phyloP scores from a whole-genome alignment of 139 green algal species.

The Micromonas pusilla region DNA sequence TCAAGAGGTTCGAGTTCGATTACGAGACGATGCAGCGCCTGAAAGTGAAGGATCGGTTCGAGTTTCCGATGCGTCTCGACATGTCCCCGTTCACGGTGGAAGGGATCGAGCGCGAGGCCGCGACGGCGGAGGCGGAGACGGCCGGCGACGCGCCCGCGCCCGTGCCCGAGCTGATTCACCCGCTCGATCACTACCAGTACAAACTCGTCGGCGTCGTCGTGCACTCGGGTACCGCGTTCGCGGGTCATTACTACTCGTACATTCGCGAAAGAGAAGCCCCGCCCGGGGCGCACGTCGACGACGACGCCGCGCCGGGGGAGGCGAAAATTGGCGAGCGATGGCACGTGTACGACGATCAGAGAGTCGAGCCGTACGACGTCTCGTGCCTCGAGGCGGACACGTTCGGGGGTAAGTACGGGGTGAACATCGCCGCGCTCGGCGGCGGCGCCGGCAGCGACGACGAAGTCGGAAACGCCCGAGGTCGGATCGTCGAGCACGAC shows the following conservation, averaged over 20 bases:
- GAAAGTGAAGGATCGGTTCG: slow-evolving; percentile 42
- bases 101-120: neutral
- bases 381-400: slow-evolving; percentile 68
- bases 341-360: slow-evolving; percentile 80
- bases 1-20: slow-evolving; percentile 51
- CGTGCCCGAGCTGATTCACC: neutral
- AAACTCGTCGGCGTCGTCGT: slow-evolving; percentile 70
- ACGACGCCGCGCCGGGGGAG: too few species aligned
- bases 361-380: slow-evolving; percentile 66
- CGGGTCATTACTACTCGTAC: slow-evolving; percentile 92
- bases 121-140: neutral
- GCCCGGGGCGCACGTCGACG: neutral
- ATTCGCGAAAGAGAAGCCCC: slow-evolving; percentile 38
- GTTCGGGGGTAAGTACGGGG: slow-evolving; percentile 66
- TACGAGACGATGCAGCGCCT: slow-evolving; percentile 56
- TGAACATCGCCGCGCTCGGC: slow-evolving; percentile 4
- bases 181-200: slow-evolving; percentile 30
- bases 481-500: slow-evolving; percentile 52
- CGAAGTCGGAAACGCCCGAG: neutral
- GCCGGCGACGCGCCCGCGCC: neutral
- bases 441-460: neutral
- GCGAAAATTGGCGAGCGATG: slow-evolving; percentile 52
- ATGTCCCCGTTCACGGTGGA: slow-evolving; percentile 20
- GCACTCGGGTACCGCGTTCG: slow-evolving; percentile 83
- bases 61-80: slow-evolving; percentile 38